Base-by-base conservation (phyloP, 441 rosid genomes). In the Populus trichocarpa region DNA sequence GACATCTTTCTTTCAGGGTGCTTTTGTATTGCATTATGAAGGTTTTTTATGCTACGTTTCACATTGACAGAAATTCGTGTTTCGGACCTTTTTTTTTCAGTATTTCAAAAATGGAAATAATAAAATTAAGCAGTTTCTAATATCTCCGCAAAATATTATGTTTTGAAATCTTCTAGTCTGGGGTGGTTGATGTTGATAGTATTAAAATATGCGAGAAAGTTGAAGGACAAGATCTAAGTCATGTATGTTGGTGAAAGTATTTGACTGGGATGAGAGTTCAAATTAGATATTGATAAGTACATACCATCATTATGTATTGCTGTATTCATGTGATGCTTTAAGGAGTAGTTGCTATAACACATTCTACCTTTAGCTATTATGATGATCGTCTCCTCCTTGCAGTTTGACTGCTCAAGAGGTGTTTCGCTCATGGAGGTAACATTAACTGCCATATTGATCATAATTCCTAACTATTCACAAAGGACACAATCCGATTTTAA, bases 371-470 rank as follows among this genome's bases (percentile, higher is more conserved):
- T 68, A 66, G 36, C 69, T 82, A 11, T 46, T 75, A 79, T 73
- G 57, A 79, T 63, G 57, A 13, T 75, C 42, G 4, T 67, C 46
- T 82, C 75, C 71, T 23, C 71, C 38, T 33, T 70, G 83, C 88
- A 94, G 99, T 93, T 96, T 53, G 92, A 89, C 85, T 94, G 99
- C 90, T 89, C 96, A 76, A 91, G 80, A 78, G 95, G 95, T 11
- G 94, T 96, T 69, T 80, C 90, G 73, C 86, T 86, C 42, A 87
- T 90, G 84, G 98, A 94, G 99, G 99, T 92, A 83, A 59, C 13
- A 25, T 64, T 46, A 40, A 3, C n/a, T 63, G 13, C 65, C 40
- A 38, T n/a, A 0, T 33, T 63, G 42, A 30, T 38, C 22, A 26
- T 36, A 16, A 32, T 32, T 32, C 3, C 2, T 1, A 8, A 12